A percentile compares a stretch with the other conserved stretches of the same genome.
Conservation (phyloP, 108 stramenopile genomes). For the Epithemia pelagica region DNA sequence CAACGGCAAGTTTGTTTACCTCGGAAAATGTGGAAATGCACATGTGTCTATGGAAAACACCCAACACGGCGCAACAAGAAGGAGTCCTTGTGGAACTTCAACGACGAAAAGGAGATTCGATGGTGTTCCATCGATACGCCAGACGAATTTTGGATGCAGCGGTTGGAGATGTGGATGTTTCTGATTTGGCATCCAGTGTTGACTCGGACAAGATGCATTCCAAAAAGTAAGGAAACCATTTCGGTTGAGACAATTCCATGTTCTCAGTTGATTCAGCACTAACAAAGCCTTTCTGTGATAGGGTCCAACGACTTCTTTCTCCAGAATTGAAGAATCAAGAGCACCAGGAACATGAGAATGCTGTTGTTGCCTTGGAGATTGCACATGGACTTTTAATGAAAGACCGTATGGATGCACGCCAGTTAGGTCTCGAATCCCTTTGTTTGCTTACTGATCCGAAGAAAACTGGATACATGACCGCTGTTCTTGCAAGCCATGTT, state of each 20-base stretch:
- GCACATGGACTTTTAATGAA: conserved; percentile 78
- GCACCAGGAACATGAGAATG: conserved; percentile 45
- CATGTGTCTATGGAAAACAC: conserved; percentile 37
- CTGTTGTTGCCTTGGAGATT: conserved; percentile 75
- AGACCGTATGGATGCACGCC: conserved; percentile 80
- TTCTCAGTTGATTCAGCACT: no score
- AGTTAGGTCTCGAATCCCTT: conserved; percentile 73
- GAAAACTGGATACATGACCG: conserved; percentile 64
- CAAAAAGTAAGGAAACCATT: neutral
- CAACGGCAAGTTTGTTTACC: conserved; percentile 33
- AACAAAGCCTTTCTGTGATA: conserved; percentile 36
- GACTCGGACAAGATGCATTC: neutral
- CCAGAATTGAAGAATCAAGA: conserved; percentile 23
- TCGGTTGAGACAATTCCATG: no score
- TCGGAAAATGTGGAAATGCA: conserved; percentile 53
- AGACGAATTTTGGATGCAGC: conserved; percentile 74
- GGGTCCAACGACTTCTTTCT: conserved; percentile 35
- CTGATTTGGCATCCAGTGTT: conserved; percentile 10
- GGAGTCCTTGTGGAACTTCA: conserved; percentile 66
- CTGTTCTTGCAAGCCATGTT: conserved; percentile 72
- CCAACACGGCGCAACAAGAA: conserved; percentile 6
- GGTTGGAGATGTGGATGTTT: conserved; percentile 57
- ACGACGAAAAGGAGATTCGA: conserved; percentile 70
- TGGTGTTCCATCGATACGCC: conserved; percentile 72
- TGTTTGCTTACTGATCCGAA: conserved; percentile 73